Percentiles rank a stretch among this genome's conserved stretches.
Evolutionary conservation across 768 basidiomycete species (phyloP).

Genomic region (Dacryopinax primogenitus): DNA sequence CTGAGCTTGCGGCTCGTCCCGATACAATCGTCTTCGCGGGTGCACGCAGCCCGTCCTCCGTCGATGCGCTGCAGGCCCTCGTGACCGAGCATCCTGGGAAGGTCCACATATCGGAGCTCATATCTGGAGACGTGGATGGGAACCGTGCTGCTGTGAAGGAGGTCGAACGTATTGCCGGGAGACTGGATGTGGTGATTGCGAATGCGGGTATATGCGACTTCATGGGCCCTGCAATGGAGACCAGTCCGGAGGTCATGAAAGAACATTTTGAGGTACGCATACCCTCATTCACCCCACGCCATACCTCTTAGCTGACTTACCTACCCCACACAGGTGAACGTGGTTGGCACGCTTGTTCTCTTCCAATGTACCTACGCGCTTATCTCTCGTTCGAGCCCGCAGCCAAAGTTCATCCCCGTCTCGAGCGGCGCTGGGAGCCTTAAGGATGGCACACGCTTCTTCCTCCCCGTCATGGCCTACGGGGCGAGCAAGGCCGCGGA

Average conservation of each 20-base stretch:
- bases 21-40: constrained; percentile 17
- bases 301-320: not conserved
- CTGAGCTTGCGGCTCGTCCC: not conserved
- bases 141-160: constrained; percentile 12
- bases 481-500: constrained; percentile 17
- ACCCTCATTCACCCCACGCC: not conserved
- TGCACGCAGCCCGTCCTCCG: constrained; percentile 14
- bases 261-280: not conserved
- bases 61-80: constrained; percentile 9
- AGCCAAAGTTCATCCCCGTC: constrained; percentile 16
- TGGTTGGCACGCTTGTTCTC: constrained; percentile 18
- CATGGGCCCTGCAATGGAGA: not conserved
- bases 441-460: not conserved
- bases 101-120: constrained; percentile 15
- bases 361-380: constrained; percentile 17
- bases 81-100: not conserved
- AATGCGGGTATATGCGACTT: constrained; percentile 16
- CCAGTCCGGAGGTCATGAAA: not conserved
- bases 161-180: constrained; percentile 15
- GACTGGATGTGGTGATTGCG: constrained; percentile 19
- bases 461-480: not conserved
- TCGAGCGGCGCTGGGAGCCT: constrained; percentile 10
- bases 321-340: constrained; percentile 11
- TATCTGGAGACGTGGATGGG: constrained; percentile 11
- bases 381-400: not conserved